Conservation (phyloP, 208 protist genomes). For the Trypanosomatidae sp. region DNA sequence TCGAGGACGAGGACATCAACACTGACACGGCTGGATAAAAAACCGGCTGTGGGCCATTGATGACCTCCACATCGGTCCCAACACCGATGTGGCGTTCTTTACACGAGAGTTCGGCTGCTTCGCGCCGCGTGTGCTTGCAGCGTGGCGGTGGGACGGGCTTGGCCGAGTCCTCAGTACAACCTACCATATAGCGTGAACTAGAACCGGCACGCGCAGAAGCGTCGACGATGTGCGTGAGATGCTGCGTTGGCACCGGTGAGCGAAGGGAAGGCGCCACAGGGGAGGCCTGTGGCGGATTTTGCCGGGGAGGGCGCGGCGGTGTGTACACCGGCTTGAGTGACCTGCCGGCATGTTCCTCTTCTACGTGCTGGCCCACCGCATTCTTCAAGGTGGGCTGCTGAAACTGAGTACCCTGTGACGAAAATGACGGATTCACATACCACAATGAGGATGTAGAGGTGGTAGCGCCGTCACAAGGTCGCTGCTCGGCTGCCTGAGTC, state of each 20-base stretch:
- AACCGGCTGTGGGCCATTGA: not conserved
- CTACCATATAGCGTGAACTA: not conserved
- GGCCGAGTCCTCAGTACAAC: not conserved
- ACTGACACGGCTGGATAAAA: not conserved
- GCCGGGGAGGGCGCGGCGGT: not conserved
- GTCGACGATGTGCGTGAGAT: too few relatives aligned
- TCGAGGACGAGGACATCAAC: slow-evolving; percentile 10
- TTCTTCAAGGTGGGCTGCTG: not conserved
- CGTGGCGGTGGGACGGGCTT: slow-evolving; percentile 13
- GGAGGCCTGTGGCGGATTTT: not conserved
- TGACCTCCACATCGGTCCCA: not conserved
- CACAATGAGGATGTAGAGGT: not conserved
- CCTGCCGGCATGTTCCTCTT: not conserved
- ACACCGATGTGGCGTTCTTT: not conserved
- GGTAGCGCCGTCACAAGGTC: not conserved
- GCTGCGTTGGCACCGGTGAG: not conserved
- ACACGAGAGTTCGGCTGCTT: slow-evolving; percentile 8
- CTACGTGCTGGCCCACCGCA: not conserved
- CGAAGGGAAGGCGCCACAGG: not conserved
- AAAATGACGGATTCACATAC: not conserved
- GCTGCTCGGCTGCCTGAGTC: not conserved
- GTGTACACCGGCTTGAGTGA: not conserved
- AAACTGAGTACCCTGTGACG: not conserved
- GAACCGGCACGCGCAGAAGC: not conserved
- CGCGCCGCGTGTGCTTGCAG: slow-evolving; percentile 23